A percentile compares a stretch with the other conserved stretches of the same genome.
Conservation (phyloP, 306 rosid genomes). For the Cyclanthera cordifolia region DNA sequence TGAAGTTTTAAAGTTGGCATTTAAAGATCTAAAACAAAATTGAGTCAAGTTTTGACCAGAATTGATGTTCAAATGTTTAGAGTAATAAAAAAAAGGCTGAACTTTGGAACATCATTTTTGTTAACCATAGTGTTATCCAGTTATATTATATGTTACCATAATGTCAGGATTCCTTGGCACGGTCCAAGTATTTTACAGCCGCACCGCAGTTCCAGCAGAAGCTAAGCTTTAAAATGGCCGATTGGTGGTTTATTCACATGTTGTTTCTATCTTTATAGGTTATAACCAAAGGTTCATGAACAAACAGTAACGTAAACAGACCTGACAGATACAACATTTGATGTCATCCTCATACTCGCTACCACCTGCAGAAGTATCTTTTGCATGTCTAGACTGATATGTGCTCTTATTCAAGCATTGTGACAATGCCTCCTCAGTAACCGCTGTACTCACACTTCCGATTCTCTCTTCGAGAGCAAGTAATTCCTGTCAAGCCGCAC, state of each 20-base stretch:
- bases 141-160: not conserved
- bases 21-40: not conserved
- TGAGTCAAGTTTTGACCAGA: not conserved
- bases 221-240: not conserved
- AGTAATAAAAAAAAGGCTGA: too few relatives aligned
- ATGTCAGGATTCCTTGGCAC: not conserved
- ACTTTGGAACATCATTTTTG: not conserved
- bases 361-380: conserved; percentile 25
- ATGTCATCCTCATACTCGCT: conserved; percentile 44
- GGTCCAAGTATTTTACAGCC: not conserved
- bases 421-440: conserved; percentile 62
- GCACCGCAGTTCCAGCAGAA: not conserved
- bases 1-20: not conserved
- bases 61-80: not conserved
- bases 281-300: not conserved
- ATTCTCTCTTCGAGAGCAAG: conserved; percentile 93
- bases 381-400: conserved; percentile 33
- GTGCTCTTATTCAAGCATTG: conserved; percentile 51
- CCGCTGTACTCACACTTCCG: conserved; percentile 93
- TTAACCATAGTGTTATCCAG: not conserved
- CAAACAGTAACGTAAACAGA: conserved; percentile 16
- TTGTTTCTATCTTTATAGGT: not conserved
- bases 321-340: conserved; percentile 96
- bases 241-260: not conserved
- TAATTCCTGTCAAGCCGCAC: conserved; percentile 48